Evolutionary conservation across 352 stramenopile genomes (phyloP).

Genomic region (Phytophthora lateralis): DNA sequence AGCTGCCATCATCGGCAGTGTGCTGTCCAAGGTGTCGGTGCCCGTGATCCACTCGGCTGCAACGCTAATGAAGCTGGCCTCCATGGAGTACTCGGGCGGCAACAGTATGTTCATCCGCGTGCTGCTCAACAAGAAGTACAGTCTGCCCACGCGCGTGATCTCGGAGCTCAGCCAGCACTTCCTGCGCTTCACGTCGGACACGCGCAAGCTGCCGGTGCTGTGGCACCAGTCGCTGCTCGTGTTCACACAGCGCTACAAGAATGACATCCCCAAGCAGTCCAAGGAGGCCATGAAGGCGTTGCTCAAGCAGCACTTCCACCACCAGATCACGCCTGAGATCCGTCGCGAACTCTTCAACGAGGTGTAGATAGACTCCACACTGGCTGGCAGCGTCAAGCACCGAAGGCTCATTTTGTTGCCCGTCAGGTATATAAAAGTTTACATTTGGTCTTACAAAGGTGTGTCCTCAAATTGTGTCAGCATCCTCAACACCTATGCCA

Average conservation of each 20-base stretch:
- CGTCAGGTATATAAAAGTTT: constrained; percentile 33
- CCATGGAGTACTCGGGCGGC: constrained; percentile 96
- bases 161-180: constrained; percentile 97
- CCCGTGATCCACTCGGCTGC: constrained; percentile 98
- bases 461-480: neutral
- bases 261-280: constrained; percentile 94
- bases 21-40: constrained; percentile 98
- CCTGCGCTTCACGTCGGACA: constrained; percentile 89
- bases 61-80: constrained; percentile 98
- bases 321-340: constrained; percentile 99
- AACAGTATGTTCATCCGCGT: constrained; percentile 99
- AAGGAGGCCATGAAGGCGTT: constrained; percentile 95
- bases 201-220: constrained; percentile 94
- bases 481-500: neutral
- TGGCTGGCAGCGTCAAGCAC: neutral
- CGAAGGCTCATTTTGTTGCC: neutral
- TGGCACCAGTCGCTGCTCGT: constrained; percentile 99
- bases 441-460: constrained; percentile 25
- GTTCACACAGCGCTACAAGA: constrained; percentile 99
- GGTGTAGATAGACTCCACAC: constrained; percentile 28
- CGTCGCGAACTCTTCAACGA: constrained; percentile 95
- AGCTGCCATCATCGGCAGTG: constrained; percentile 97
- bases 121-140: constrained; percentile 99
- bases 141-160: constrained; percentile 97
- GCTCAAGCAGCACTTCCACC: constrained; percentile 91